phyloP scores from a whole-genome alignment of 1,139 yeast species.

The Diutina pseudorugosa region DNA sequence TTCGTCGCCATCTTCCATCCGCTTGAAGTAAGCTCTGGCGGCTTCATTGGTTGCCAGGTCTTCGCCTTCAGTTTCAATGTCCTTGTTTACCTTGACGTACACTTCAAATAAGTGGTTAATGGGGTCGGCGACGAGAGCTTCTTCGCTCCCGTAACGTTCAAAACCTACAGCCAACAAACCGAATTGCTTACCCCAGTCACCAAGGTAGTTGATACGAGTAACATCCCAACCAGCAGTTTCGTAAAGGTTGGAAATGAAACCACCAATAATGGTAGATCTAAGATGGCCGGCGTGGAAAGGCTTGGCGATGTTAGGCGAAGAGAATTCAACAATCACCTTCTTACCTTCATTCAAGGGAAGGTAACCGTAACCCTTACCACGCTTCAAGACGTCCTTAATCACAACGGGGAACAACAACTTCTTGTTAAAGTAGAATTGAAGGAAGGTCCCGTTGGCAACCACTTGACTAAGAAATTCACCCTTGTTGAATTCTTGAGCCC shows the following conservation, averaged over 20 bases:
- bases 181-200: slow-evolving; percentile 99
- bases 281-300: slow-evolving; percentile 99
- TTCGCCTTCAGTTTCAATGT: slow-evolving; percentile 66
- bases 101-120: slow-evolving; percentile 92
- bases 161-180: slow-evolving; percentile 94
- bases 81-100: slow-evolving; percentile 78
- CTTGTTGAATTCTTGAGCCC: slow-evolving; percentile 60
- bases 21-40: slow-evolving; percentile 81
- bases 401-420: slow-evolving; percentile 55
- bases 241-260: slow-evolving; percentile 83
- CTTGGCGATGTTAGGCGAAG: slow-evolving; percentile 97
- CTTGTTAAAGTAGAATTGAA: slow-evolving; percentile 78
- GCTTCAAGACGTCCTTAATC: slow-evolving; percentile 55
- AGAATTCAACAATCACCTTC: slow-evolving; percentile 73
- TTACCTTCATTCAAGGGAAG: slow-evolving; percentile 67
- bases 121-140: slow-evolving; percentile 62
- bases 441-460: slow-evolving; percentile 78
- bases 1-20: slow-evolving; percentile 90
- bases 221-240: slow-evolving; percentile 90
- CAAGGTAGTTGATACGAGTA: slow-evolving; percentile 80
- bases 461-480: slow-evolving; percentile 55
- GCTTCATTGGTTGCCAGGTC: slow-evolving; percentile 58
- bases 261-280: slow-evolving; percentile 96
- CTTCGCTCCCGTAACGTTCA: slow-evolving; percentile 73
- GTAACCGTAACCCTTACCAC: slow-evolving; percentile 56